Percentiles rank a stretch among this genome's conserved stretches.
Conservation (phyloP, 352 stramenopile genomes). For the Globisporangium canariense region DNA sequence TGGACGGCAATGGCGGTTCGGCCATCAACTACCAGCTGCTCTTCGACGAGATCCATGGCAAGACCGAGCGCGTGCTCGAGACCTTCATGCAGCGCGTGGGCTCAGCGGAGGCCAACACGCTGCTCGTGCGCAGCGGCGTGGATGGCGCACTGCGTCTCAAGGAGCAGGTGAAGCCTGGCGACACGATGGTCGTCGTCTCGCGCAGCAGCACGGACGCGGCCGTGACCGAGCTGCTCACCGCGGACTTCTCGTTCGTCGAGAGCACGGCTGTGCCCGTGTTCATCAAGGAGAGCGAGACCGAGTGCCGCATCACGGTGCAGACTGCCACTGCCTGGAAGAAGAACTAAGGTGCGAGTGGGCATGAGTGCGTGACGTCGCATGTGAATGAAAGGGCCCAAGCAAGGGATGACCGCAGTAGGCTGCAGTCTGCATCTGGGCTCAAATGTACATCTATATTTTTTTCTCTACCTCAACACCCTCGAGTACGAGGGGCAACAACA, state of each 20-base stretch:
- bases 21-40: slow-evolving; percentile 28
- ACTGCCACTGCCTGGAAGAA: slow-evolving; percentile 49
- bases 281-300: slow-evolving; percentile 40
- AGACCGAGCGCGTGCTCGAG: slow-evolving; percentile 59
- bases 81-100: slow-evolving; percentile 40
- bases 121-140: slow-evolving; percentile 42
- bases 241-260: slow-evolving; percentile 46
- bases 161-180: slow-evolving; percentile 45
- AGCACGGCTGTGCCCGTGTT: slow-evolving; percentile 48
- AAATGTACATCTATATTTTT: neutral
- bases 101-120: slow-evolving; percentile 20
- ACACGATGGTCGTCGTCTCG: slow-evolving; percentile 57
- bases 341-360: slow-evolving; percentile 2
- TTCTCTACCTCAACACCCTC: neutral
- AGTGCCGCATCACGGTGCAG: slow-evolving; percentile 44
- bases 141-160: slow-evolving; percentile 41
- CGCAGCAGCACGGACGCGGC: slow-evolving; percentile 32
- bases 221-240: slow-evolving; percentile 24
- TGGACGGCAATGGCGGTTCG: slow-evolving; percentile 1
- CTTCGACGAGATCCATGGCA: slow-evolving; percentile 53
- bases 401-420: no score
- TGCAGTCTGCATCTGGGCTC: neutral
- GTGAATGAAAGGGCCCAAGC: no score
- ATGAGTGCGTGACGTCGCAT: no score
- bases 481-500: neutral